Evolutionary conservation across 352 stramenopile genomes (phyloP).

Genomic region (Phytophthora pluvialis): DNA sequence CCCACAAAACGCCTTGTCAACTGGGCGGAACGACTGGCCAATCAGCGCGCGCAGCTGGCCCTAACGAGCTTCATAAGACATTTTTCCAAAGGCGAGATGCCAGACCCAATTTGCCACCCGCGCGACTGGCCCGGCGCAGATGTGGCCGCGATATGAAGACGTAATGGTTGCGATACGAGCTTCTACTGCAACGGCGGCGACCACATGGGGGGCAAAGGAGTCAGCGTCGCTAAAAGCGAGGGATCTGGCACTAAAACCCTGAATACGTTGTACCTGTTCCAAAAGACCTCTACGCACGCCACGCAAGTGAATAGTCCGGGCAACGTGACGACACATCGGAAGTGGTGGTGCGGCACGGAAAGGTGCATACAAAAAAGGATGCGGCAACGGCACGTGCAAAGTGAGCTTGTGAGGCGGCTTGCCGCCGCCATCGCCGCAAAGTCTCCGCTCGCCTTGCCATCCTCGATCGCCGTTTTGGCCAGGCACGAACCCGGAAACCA

Average conservation of each 20-base stretch:
- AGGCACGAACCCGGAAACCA: slow-evolving; percentile 27
- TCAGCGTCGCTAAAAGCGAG: slow-evolving; percentile 13
- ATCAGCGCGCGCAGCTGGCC: slow-evolving; percentile 6
- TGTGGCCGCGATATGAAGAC: background rate
- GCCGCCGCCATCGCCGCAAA: background rate
- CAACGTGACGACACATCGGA: slow-evolving; percentile 16
- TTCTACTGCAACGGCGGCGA: background rate
- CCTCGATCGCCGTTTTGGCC: slow-evolving; percentile 7
- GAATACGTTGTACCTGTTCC: slow-evolving; percentile 3
- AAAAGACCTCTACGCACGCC: slow-evolving; percentile 25
- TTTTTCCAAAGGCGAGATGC: background rate
- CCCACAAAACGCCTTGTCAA: slow-evolving; percentile 14
- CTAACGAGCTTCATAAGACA: slow-evolving; percentile 4
- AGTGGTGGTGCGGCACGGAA: slow-evolving; percentile 9
- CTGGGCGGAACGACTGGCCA: slow-evolving; percentile 22
- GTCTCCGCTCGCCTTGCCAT: background rate
- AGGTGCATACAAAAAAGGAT: slow-evolving; percentile 8
- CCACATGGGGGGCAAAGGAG: slow-evolving; percentile 5
- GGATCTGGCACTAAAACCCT: slow-evolving; percentile 18
- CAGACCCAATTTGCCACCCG: too few relatives aligned
- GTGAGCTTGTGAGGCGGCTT: background rate
- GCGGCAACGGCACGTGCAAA: background rate
- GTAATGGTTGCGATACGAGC: slow-evolving; percentile 17
- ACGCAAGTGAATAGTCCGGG: slow-evolving; percentile 12
- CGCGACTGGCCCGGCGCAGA: too few relatives aligned